Percentiles rank a stretch among this genome's conserved stretches.
Conservation (phyloP, 192 early-diverging fungal genomes). For the Geosiphon pyriformis region DNA sequence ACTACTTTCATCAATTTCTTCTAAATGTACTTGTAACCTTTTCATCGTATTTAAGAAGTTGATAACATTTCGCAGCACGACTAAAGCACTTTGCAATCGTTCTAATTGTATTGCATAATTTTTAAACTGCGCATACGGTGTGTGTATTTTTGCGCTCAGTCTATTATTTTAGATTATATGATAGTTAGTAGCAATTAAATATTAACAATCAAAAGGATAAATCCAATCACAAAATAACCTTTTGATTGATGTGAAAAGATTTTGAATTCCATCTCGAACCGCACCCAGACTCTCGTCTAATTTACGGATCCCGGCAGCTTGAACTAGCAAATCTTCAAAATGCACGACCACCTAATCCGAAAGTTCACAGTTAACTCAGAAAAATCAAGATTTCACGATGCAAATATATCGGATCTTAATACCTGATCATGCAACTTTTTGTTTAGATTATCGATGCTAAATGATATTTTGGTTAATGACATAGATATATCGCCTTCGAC, state of each 20-base stretch:
- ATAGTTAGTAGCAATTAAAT: not conserved
- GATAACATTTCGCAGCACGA: slow-evolving; percentile 52
- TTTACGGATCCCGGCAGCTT: slow-evolving; percentile 61
- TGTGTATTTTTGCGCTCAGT: slow-evolving; percentile 51
- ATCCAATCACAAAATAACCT: slow-evolving; percentile 30
- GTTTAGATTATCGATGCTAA: slow-evolving; percentile 68
- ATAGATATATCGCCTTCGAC: slow-evolving; percentile 59
- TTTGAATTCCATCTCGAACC: slow-evolving; percentile 47
- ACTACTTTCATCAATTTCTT: slow-evolving; percentile 29
- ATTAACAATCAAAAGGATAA: not conserved
- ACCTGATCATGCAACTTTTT: slow-evolving; percentile 73
- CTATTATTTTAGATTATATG: slow-evolving; percentile 25
- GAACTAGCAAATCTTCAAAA: slow-evolving; percentile 62
- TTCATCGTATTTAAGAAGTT: slow-evolving; percentile 57
- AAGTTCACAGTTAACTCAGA: not conserved
- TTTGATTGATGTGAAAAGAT: slow-evolving; percentile 53
- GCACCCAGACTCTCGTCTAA: slow-evolving; percentile 48
- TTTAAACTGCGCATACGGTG: slow-evolving; percentile 55
- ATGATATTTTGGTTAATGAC: slow-evolving; percentile 58
- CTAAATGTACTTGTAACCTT: slow-evolving; percentile 53
- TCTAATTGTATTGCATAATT: slow-evolving; percentile 59
- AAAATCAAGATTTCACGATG: not conserved
- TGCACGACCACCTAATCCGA: slow-evolving; percentile 53
- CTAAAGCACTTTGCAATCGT: slow-evolving; percentile 54
- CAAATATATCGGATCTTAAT: not conserved